Conservation (phyloP, 116 monocot species). For the Iris pallida region DNA sequence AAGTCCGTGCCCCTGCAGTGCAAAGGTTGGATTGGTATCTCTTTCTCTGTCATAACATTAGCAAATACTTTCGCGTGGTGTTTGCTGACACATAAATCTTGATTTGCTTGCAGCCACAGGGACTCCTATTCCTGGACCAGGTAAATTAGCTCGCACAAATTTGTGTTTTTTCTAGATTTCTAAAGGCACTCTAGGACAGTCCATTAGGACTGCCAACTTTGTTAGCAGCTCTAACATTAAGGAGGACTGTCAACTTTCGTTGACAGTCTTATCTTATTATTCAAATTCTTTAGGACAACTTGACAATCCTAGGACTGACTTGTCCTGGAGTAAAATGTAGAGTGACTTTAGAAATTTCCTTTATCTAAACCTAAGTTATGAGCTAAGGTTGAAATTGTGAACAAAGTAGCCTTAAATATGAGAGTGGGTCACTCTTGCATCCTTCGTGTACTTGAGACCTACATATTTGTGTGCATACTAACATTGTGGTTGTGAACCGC, state of each 20-base stretch:
- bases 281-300: too few species aligned
- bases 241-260: too few species aligned
- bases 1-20: conserved; percentile 43
- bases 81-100: not conserved
- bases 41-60: not conserved
- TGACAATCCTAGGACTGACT: too few species aligned
- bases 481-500: not conserved
- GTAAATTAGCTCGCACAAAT: conserved; percentile 1
- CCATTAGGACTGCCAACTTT: too few species aligned
- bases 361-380: not conserved
- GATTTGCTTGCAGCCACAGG: conserved; percentile 29
- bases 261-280: too few species aligned
- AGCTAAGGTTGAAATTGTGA: too few species aligned
- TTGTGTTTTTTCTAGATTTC: too few species aligned
- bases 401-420: not conserved
- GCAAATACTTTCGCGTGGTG: not conserved
- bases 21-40: conserved; percentile 26
- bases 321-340: too few species aligned
- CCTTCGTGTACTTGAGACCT: not conserved
- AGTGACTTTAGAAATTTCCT: too few species aligned
- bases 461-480: not conserved
- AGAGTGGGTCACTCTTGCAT: too few species aligned
- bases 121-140: conserved; percentile 34
- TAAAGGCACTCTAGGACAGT: too few species aligned
- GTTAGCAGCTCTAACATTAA: too few species aligned